Conservation (phyloP, 257 asterid genomes). For the Henckelia pumila region DNA sequence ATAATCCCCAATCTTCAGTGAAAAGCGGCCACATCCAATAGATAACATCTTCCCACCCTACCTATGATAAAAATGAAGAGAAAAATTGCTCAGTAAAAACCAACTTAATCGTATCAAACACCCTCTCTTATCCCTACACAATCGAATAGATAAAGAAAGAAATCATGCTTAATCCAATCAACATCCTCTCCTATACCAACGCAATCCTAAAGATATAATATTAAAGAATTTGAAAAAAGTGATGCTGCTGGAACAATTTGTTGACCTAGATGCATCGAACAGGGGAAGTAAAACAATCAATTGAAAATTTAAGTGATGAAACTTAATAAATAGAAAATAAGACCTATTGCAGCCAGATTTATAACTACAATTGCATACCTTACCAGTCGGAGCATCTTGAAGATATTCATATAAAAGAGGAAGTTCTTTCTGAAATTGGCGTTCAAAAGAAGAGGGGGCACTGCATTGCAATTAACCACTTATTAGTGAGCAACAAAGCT, state of each 20-base stretch:
- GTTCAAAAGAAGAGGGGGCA: slow-evolving; percentile 91
- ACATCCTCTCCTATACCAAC: not conserved
- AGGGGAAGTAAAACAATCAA: not conserved
- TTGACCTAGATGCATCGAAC: not conserved
- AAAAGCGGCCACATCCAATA: slow-evolving; percentile 99
- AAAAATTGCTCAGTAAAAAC: slow-evolving; percentile 9
- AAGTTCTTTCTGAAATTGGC: slow-evolving; percentile 60
- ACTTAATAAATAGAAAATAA: slow-evolving; percentile 12
- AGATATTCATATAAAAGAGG: slow-evolving; percentile 81
- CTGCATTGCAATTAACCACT: slow-evolving; percentile 43
- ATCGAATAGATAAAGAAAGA: not conserved
- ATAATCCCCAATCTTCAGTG: slow-evolving; percentile 82
- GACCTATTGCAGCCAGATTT: slow-evolving; percentile 19
- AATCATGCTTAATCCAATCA: not conserved
- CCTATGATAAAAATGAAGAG: slow-evolving; percentile 36
- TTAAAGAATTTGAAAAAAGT: slow-evolving; percentile 6
- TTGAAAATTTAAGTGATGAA: not conserved
- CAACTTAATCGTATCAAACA: slow-evolving; percentile 7
- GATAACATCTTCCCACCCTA: slow-evolving; percentile 85
- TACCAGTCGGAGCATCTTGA: slow-evolving; percentile 69
- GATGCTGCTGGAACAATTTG: slow-evolving; percentile 8
- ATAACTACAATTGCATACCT: slow-evolving; percentile 40
- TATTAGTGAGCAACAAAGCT: slow-evolving; percentile 8
- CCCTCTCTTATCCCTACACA: not conserved
- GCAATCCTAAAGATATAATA: not conserved